phyloP scores from a whole-genome alignment of 2,329 filamentous ascomycete species.

The Polychaeton citri region DNA sequence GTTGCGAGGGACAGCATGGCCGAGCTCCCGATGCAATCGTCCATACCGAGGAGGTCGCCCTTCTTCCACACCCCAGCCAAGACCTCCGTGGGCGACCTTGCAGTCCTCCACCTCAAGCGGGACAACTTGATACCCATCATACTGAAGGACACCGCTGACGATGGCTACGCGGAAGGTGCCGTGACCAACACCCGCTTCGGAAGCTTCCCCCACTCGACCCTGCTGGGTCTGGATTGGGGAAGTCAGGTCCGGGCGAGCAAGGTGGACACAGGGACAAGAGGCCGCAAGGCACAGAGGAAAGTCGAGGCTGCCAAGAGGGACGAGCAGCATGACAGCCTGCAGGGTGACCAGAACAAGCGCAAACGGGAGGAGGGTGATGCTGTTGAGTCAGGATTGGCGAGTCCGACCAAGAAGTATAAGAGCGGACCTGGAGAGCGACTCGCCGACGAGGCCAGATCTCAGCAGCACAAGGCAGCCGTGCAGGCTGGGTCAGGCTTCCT shows the following conservation, averaged over 20 bases:
- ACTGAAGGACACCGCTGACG: constrained; percentile 26
- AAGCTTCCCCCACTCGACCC: constrained; percentile 45
- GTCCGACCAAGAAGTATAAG: constrained; percentile 21
- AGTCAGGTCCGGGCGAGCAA: constrained; percentile 80
- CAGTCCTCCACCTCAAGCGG: constrained; percentile 77
- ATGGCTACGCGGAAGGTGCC: constrained; percentile 29
- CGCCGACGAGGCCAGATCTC: constrained; percentile 19
- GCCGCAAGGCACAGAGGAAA: constrained; percentile 44
- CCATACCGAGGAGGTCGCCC: constrained; percentile 40
- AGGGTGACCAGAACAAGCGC: constrained; percentile 22
- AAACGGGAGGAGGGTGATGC: constrained; percentile 28
- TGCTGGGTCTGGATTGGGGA: constrained; percentile 69
- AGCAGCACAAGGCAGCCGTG: constrained; percentile 11
- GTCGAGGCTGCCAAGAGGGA: constrained; percentile 25
- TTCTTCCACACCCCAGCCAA: constrained; percentile 60
- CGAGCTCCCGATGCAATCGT: no score
- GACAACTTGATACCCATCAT: constrained; percentile 71
- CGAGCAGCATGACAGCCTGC: constrained; percentile 5
- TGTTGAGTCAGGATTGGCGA: not conserved
- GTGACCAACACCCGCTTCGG: constrained; percentile 84
- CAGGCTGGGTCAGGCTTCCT: constrained; percentile 56
- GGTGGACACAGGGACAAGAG: constrained; percentile 83
- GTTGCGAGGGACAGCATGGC: no score
- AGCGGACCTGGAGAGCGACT: constrained; percentile 19
- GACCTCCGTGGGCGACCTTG: constrained; percentile 54